Percentiles rank a stretch among this genome's conserved stretches.
Conservation (phyloP, 208 protist genomes). For the Acanthamoeba castellanii region DNA sequence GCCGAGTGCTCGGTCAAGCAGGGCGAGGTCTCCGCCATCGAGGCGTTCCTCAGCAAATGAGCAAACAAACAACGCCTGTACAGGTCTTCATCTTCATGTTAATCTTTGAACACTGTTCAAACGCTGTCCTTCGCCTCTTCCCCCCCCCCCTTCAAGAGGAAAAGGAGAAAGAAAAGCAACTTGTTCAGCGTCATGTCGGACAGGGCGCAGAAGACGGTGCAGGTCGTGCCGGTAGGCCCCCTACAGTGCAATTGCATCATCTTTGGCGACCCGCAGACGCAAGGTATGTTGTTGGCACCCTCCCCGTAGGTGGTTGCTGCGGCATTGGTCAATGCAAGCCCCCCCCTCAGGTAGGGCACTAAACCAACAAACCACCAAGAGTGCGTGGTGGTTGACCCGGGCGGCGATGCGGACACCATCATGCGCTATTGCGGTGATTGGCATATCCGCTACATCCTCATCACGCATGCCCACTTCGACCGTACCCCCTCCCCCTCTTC, state of each 20-base stretch:
- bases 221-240: not conserved
- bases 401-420: not conserved
- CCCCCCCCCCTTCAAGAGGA: no score
- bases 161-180: not conserved
- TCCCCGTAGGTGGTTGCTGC: not conserved
- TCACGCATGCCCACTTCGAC: slow-evolving; percentile 24
- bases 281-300: not conserved
- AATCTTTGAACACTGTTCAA: no score
- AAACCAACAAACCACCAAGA: not conserved
- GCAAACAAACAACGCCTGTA: no score
- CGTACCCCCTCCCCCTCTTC: not conserved
- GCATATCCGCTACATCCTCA: slow-evolving; percentile 24
- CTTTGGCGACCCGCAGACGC: not conserved
- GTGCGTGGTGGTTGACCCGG: not conserved
- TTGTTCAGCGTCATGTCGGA: not conserved
- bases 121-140: no score
- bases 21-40: slow-evolving; percentile 43
- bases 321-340: not conserved
- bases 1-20: slow-evolving; percentile 72
- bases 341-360: not conserved
- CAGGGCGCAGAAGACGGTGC: not conserved
- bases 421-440: slow-evolving; percentile 6
- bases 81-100: no score
- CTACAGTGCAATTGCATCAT: slow-evolving; percentile 44
- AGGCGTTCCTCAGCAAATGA: slow-evolving; percentile 56